Evolutionary conservation across 352 stramenopile species (phyloP), one percentile per base, ranked within the genome.

Genomic region (Phytopythium oedochilum): DNA sequence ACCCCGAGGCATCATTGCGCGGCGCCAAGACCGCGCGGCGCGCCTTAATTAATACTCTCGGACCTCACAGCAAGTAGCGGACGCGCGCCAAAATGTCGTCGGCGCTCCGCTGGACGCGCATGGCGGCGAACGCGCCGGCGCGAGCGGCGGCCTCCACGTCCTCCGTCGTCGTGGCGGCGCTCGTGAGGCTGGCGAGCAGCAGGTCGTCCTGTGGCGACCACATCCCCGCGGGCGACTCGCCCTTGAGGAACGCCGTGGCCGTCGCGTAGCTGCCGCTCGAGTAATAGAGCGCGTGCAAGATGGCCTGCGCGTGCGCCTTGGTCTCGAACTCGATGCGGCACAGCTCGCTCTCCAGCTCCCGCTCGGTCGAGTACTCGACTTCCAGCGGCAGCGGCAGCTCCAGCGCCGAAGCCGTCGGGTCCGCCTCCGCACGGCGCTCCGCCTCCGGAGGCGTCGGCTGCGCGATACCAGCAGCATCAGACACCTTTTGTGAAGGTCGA

Each of bases 31-130:
- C 29, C 29, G n/a, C n/a, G n/a, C n/a, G n/a, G n/a, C n/a, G n/a
- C n/a, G n/a, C n/a, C n/a, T n/a, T n/a, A n/a, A n/a, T n/a, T n/a
- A n/a, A n/a, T n/a, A n/a, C n/a, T n/a, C n/a, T n/a, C n/a, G n/a
- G 29, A 32, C 29, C n/a, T 34, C 45, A 97, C 87, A 75, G 53
- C 63, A 89, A 68, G 58, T 84, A 87, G 29, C 66, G 57, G 54
- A 86, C 71, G 53, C 78, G 76, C 45, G 65, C 61, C 54, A 78
- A 42, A 55, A 89, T 83, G 34, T 81, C 70, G 35, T 66, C 62
- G 14, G 48, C 46, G 26, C 61, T 64, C 20, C 73, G 74, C 22
- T 47, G 40, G 17, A 69, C 61, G 44, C 55, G 64, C 75, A 89
- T 84, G 9, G 29, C 34, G 0, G 59, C 53, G 26, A 87, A 85